Base-by-base conservation (phyloP, 148 eudicot genomes). In the Talinum fruticosum region DNA sequence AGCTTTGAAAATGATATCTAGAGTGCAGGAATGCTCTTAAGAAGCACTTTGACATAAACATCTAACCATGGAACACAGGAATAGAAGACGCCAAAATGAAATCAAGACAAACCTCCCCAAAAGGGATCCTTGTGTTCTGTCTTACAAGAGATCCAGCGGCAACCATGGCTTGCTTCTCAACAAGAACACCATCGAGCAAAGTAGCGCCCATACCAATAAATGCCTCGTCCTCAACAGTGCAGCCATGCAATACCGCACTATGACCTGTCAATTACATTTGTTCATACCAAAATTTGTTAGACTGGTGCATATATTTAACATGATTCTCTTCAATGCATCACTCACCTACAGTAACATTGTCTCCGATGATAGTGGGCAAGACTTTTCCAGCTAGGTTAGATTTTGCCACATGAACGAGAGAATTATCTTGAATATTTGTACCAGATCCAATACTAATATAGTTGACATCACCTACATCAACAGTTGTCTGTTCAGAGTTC, bases 321-420 rank as follows among this genome's bases (percentile, higher is more conserved):
- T n/a, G n/a, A n/a, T n/a, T n/a, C n/a, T n/a, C n/a, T 4, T 28
- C 24, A 26, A 28, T 62, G 34, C 57, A 72, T 65, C 64, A 81
- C 97, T 85, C 74, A 93, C 97, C 99, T 37, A 96, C 93, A 71
- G 99, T 96, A 71, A 96, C 99, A 79, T 90, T 91, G 82, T 93
- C 86, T 51, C 99, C 99, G 62, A 96, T 90, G 59, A 88, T 88
- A 54, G 97, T 90, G 34, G 97, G 99, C 85, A 93, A 81, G 57
- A 93, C 97, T 74, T 93, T 93, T 82, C 99, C 97, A 32, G 89
- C 85, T 66, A 91, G 71, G 85, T 96, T 96, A 26, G 97, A 82
- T 85, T 96, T 96, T 77, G 99, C 99, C 73, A 96, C 99, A 78
- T 96, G 99, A 76, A 96, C 91, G 75, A 96, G 95, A 73, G 99